Evolutionary conservation across 306 rosid genomes (phyloP).

Genomic region (Styphnolobium japonicum): DNA sequence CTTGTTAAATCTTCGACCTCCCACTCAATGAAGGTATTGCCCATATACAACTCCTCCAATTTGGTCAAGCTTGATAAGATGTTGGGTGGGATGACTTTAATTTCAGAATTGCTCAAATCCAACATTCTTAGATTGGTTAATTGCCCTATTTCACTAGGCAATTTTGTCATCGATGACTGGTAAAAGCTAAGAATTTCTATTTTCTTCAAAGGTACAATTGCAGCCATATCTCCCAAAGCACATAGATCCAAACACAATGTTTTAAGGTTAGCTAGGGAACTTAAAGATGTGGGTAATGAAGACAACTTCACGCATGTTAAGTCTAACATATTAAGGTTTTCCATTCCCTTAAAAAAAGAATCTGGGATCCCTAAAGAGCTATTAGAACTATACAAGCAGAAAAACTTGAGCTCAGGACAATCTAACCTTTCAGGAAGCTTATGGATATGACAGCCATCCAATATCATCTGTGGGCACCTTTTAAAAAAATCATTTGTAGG

Average conservation of each 20-base stretch:
- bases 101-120: neutral
- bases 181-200: neutral
- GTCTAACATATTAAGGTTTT: neutral
- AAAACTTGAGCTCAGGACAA: too few species aligned
- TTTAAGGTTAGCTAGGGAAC: neutral
- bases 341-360: neutral
- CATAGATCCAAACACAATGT: neutral
- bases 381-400: accelerated
- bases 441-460: accelerated
- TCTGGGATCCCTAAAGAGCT: neutral
- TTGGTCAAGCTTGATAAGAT: neutral
- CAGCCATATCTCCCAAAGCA: neutral
- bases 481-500: neutral
- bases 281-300: neutral
- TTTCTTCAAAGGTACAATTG: neutral
- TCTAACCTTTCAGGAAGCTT: neutral
- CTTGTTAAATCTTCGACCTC: neutral
- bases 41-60: too few species aligned
- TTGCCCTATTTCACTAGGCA: neutral
- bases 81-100: neutral
- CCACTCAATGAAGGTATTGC: neutral
- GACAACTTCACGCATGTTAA: neutral
- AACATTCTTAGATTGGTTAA: neutral
- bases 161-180: neutral
- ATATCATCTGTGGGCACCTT: neutral